These are phyloP conservation scores for Colletotrichum camelliae DNA, from an alignment of 2,329 filamentous ascomycete genomes.

Conservation along the genomic window DNA sequence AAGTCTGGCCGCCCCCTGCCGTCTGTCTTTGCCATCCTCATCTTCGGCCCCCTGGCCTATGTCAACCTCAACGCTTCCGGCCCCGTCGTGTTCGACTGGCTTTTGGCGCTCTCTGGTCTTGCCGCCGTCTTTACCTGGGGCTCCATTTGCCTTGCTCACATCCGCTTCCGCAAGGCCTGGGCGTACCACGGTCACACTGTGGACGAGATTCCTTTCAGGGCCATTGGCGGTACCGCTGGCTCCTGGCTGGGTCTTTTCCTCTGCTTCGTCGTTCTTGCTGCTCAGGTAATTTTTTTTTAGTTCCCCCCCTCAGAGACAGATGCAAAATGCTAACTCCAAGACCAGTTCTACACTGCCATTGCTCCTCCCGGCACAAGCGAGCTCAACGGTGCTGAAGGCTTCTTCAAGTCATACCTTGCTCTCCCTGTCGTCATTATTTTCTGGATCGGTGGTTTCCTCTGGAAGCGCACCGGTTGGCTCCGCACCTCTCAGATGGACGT, in stretches of 20 bases:
- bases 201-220: constrained; percentile 69
- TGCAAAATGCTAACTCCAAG: not conserved
- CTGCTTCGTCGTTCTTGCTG: constrained; percentile 57
- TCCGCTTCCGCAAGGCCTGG: constrained; percentile 71
- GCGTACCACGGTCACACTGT: constrained; percentile 59
- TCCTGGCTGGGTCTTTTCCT: constrained; percentile 67
- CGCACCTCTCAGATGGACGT: constrained; percentile 69
- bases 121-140: constrained; percentile 70
- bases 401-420: constrained; percentile 62
- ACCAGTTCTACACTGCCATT: constrained; percentile 56
- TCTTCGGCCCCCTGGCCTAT: constrained; percentile 53
- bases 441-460: constrained; percentile 62
- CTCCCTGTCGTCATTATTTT: constrained; percentile 59
- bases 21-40: constrained; percentile 48
- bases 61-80: constrained; percentile 51
- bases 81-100: constrained; percentile 64
- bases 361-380: constrained; percentile 36
- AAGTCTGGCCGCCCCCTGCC: constrained; percentile 55
- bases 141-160: constrained; percentile 68
- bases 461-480: constrained; percentile 70
- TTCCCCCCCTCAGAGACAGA: not conserved
- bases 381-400: constrained; percentile 47
- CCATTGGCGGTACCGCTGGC: constrained; percentile 64
- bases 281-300: constrained; percentile 28
- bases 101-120: constrained; percentile 67